Evolutionary conservation across 495 filamentous ascomycete genomes (phyloP), one percentile per base, ranked within the genome.

Genomic region (Podospora anserina): DNA sequence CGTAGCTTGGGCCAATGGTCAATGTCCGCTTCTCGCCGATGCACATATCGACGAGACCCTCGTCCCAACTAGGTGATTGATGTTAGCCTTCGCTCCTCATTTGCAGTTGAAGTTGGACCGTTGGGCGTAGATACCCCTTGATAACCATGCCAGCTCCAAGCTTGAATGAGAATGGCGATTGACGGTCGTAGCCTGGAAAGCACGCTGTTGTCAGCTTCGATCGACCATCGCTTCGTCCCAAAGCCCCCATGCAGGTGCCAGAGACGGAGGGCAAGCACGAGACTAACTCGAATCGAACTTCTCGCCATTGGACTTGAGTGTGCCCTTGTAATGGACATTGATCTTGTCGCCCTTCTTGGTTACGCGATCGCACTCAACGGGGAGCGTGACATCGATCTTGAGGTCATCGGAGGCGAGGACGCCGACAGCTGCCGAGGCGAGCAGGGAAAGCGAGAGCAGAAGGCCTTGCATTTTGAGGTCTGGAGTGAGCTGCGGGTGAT

Each of bases 11-110:
- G n/a, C 92, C 93, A 64, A 99, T 94, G 23, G 91, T 97, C 78
- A 99, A 80, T 34, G 87, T 94, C 75, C 82, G 87, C 87, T 93
- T 95, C 84, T 99, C 95, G 49, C 95, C 96, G 72, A 97, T 89
- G 79, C 95, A 98, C 95, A 99, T 98, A 72, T 93, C 92, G 66
- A 96, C 74, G 39, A 97, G 84, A 54, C 94, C 94, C 75, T 95
- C 78, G 77, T 98, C 95, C 95, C 95, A 98, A 76, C 85, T 87
- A 49, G 9, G 9, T 49, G 58, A 44, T 67, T 54, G 44, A 60
- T 26, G 64, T 74, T 53, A 68, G 75, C 57, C 30, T 32, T 32
- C 61, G 57, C 3, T n/a, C 26, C n/a, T 26, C 59, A 20, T 63
- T 53, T 16, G 53, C 4, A 39, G 19, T 26, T 26, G 28, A 68